Evolutionary conservation across 371 early-diverging fungal species (phyloP).

Genomic region (Circinella minor): DNA sequence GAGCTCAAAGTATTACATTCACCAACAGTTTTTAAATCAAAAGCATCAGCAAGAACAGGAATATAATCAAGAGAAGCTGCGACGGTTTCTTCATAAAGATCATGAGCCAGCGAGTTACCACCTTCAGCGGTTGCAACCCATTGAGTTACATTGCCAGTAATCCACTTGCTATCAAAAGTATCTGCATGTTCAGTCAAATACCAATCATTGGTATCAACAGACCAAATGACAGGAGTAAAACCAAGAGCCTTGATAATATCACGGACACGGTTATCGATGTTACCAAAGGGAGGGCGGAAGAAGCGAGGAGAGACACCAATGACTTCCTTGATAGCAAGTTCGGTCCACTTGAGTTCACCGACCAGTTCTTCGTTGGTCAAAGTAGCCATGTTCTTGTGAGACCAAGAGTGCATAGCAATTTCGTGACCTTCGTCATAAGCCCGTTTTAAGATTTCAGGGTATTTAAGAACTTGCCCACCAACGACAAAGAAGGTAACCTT

Average conservation of each 20-base stretch:
- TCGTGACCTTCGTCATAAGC: constrained; percentile 56
- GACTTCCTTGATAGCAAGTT: constrained; percentile 62
- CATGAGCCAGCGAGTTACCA: constrained; percentile 51
- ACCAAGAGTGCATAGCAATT: constrained; percentile 59
- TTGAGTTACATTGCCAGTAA: constrained; percentile 41
- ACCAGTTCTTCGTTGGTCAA: constrained; percentile 65
- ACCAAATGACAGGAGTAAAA: constrained; percentile 50
- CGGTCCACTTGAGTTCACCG: constrained; percentile 68
- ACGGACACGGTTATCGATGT: constrained; percentile 56
- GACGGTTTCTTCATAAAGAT: constrained; percentile 44
- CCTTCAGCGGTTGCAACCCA: constrained; percentile 46
- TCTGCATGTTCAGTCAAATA: constrained; percentile 23
- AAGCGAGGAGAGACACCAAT: constrained; percentile 63
- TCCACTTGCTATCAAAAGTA: constrained; percentile 26
- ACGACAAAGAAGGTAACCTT: constrained; percentile 70
- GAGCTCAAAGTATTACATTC: constrained; percentile 35
- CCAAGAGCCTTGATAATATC: constrained; percentile 48
- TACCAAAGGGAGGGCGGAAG: constrained; percentile 64
- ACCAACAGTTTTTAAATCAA: constrained; percentile 41
- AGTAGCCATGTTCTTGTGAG: constrained; percentile 63
- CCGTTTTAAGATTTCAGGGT: constrained; percentile 55
- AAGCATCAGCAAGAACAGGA: constrained; percentile 40
- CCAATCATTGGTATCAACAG: constrained; percentile 54
- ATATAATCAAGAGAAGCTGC: constrained; percentile 41
- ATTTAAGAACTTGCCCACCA: constrained; percentile 58